phyloP scores from a whole-genome alignment of 2,329 filamentous ascomycete species.

The Meredithiella fracta region DNA sequence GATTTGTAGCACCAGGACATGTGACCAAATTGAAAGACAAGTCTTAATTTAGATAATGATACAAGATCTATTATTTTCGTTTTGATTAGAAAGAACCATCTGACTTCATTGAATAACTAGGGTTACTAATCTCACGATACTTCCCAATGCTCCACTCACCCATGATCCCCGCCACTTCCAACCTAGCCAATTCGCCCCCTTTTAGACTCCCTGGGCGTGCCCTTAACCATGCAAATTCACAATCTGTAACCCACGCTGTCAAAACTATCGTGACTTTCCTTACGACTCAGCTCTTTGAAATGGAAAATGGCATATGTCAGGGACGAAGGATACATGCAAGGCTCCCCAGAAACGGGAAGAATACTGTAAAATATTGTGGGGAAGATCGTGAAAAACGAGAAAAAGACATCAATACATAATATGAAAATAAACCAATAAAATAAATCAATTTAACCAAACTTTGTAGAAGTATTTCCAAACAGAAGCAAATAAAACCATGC shows the following conservation, averaged over 20 bases:
- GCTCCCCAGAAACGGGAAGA: background rate
- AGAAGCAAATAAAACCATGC: background rate
- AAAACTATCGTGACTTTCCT: background rate
- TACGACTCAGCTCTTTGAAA: background rate
- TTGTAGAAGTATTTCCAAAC: background rate
- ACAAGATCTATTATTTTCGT: too few relatives aligned
- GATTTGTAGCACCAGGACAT: too few relatives aligned
- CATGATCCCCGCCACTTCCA: background rate
- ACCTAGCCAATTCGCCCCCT: background rate
- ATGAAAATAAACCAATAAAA: background rate
- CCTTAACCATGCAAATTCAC: conserved; percentile 5
- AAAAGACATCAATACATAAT: background rate
- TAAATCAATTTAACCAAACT: background rate
- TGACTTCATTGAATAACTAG: too few relatives aligned
- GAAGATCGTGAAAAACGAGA: background rate
- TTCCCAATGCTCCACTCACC: background rate
- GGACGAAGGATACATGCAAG: background rate
- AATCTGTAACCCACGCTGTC: background rate
- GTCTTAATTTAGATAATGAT: too few relatives aligned
- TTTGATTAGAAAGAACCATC: too few relatives aligned
- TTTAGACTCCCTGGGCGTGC: conserved; percentile 5
- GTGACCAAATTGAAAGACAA: too few relatives aligned
- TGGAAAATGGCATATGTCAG: background rate
- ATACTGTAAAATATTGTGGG: background rate
- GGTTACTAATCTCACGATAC: background rate